Evolutionary conservation across 2,329 filamentous ascomycete genomes (phyloP), one percentile per base, ranked within the genome.

Genomic region (Talaromyces verruculosus): DNA sequence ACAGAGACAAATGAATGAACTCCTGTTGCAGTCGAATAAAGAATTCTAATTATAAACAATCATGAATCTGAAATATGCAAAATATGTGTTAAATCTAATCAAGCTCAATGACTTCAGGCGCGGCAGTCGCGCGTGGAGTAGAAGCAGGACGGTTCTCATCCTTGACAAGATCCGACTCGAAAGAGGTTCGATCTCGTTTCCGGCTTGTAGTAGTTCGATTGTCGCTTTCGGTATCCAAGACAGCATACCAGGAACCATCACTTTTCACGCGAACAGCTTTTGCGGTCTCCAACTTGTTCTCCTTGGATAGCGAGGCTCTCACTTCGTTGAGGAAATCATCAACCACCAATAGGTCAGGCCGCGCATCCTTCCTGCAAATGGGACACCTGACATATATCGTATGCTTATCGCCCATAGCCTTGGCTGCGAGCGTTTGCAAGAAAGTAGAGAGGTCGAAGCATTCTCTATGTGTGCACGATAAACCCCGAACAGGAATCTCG

Each of bases 391-490:
- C n/a, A 33, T 67, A 67, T 19, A 53, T 53, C 35, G 63, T 49
- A 25, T 53, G 62, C 68, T 86, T 89, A 93, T 93, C 97, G 63
- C 83, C 83, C 45, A 75, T 71, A 60, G 75, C 62, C 49, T 75
- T 79, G 28, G 75, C 77, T 25, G 71, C 74, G 17, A 91, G 87
- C 5, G 89, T 91, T 15, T 82, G 77, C 8, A 99, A 84, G 81
- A 92, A 98, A 0, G 87, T 93, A 22, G 90, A 85, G 7, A 97
- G 86, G 75, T 98, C 94, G 74, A 98, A 97, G 74, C 93, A 97
- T 74, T 97, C 92, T 41, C 89, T 81, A 74, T 99, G 94, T 28
- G 81, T 81, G 75, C 95, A 99, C 2, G 76, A 71, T 7, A 72
- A 80, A 30, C 92, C 88, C 33, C 93, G 89, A 1, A 89, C 91